A percentile compares a stretch with the other conserved stretches of the same genome.
Evolutionary conservation across 2,329 filamentous ascomycete genomes (phyloP).

Genomic region (Coleophoma cylindrospora): DNA sequence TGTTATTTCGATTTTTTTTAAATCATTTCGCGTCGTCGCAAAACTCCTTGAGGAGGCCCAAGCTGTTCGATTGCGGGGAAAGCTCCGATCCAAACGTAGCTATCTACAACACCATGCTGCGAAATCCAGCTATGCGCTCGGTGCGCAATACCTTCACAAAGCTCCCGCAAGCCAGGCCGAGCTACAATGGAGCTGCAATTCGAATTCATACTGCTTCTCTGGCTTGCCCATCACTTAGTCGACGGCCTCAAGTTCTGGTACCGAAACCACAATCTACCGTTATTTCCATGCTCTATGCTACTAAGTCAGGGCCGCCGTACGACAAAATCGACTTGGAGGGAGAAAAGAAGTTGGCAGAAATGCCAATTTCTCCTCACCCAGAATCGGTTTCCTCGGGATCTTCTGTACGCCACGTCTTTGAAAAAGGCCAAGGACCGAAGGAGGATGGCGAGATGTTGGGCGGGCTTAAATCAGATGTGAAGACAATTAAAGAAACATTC

Average conservation of each 20-base stretch:
- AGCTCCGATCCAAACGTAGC: constrained; percentile 9
- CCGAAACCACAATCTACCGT: constrained; percentile 30
- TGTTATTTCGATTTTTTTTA: neutral
- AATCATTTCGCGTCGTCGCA: constrained; percentile 2
- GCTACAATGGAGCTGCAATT: constrained; percentile 19
- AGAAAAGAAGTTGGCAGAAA: constrained; percentile 48
- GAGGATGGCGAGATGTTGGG: constrained; percentile 46
- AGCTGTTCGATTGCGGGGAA: constrained; percentile 17
- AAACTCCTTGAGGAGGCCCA: constrained; percentile 8
- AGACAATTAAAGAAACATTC: constrained; percentile 65
- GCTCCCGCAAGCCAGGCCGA: constrained; percentile 14
- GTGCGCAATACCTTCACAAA: constrained; percentile 22
- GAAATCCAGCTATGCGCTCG: constrained; percentile 21
- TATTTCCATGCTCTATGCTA: constrained; percentile 41
- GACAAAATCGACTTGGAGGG: constrained; percentile 46
- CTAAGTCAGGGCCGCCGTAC: constrained; percentile 22
- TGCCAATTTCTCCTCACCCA: constrained; percentile 55
- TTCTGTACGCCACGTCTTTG: constrained; percentile 43
- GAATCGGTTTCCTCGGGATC: constrained; percentile 57
- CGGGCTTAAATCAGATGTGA: constrained; percentile 50
- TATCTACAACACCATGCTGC: constrained; percentile 22
- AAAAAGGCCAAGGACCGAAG: constrained; percentile 25
- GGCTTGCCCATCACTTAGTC: constrained; percentile 15
- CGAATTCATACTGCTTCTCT: constrained; percentile 13
- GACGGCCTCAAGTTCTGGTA: constrained; percentile 15